These are phyloP conservation scores for Sporothrix pallida DNA, from an alignment of 2,329 filamentous ascomycete species.

Conservation along the genomic window DNA sequence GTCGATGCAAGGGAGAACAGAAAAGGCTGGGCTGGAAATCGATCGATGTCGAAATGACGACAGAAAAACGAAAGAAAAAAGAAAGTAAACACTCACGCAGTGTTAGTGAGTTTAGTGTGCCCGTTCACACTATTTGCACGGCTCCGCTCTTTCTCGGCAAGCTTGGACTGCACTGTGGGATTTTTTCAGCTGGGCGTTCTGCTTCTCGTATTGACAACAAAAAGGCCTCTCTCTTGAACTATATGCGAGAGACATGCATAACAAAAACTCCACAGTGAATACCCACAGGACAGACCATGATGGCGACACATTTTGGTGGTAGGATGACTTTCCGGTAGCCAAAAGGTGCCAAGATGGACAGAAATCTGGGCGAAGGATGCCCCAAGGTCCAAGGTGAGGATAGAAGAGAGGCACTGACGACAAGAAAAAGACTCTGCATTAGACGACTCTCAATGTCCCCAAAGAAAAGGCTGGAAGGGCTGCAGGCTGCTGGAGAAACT, in stretches of 20 bases:
- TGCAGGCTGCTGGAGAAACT: constrained; percentile 14
- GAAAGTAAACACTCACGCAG: constrained; percentile 10
- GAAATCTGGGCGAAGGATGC: constrained; percentile 16
- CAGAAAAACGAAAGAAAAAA: background rate
- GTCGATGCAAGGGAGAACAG: background rate
- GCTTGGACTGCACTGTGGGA: background rate
- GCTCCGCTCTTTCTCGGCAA: constrained; percentile 18
- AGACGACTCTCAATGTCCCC: background rate
- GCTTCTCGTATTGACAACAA: constrained; percentile 5
- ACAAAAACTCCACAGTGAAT: background rate
- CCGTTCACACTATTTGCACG: background rate
- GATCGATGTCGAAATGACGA: background rate
- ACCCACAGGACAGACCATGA: constrained; percentile 13
- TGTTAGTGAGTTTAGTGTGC: background rate
- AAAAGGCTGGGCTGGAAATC: background rate
- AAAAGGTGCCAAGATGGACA: background rate
- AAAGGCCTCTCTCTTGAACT: background rate
- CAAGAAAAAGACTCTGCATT: constrained; percentile 1
- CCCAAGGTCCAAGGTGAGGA: background rate
- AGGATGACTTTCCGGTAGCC: background rate
- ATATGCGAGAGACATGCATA: constrained; percentile 13
- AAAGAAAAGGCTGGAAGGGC: background rate
- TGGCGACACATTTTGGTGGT: background rate
- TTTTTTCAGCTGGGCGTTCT: constrained; percentile 12
- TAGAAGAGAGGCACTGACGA: background rate